Evolutionary conservation across 202 grass and related monocot species (phyloP).

Genomic region (Musa balbisiana): DNA sequence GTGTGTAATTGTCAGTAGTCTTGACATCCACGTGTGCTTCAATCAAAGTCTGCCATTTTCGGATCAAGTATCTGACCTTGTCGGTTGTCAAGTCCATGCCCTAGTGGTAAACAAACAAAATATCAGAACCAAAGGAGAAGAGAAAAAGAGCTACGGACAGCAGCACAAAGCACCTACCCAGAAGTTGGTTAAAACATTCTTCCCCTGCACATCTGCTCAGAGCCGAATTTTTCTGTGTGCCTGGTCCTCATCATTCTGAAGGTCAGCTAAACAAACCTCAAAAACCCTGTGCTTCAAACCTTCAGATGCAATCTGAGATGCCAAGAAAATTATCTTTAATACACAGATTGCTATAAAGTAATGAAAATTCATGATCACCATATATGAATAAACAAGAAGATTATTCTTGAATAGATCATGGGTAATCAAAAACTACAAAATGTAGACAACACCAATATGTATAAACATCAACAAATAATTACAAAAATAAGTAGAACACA

Average conservation of each 20-base stretch:
- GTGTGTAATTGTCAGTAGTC: slow-evolving; percentile 8
- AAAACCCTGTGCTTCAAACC: slow-evolving; percentile 11
- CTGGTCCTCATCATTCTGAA: slow-evolving; percentile 8
- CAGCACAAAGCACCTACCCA: neutral
- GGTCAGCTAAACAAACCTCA: slow-evolving; percentile 10
- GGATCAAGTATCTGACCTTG: slow-evolving; percentile 8
- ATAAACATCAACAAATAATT: too few relatives aligned
- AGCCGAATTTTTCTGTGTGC: slow-evolving; percentile 3
- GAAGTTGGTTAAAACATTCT: slow-evolving; percentile 13
- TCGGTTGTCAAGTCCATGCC: slow-evolving; percentile 3
- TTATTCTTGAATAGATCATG: too few relatives aligned
- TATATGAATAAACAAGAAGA: too few relatives aligned
- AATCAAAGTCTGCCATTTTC: slow-evolving; percentile 9
- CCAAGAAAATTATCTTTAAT: neutral
- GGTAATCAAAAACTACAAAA: too few relatives aligned
- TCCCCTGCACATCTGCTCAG: slow-evolving; percentile 9
- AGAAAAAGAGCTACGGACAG: neutral
- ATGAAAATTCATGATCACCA: too few relatives aligned
- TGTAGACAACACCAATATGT: too few relatives aligned
- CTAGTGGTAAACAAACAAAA: neutral
- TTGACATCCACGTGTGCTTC: slow-evolving; percentile 15
- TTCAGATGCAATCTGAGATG: slow-evolving; percentile 4
- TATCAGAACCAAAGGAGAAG: neutral
- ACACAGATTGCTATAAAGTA: neutral
- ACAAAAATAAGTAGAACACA: too few relatives aligned